Percentiles rank a stretch among this genome's conserved stretches.
These are phyloP conservation scores for Cadophora sp. DNA, from an alignment of 2,329 filamentous ascomycete species.

Conservation along the genomic window DNA sequence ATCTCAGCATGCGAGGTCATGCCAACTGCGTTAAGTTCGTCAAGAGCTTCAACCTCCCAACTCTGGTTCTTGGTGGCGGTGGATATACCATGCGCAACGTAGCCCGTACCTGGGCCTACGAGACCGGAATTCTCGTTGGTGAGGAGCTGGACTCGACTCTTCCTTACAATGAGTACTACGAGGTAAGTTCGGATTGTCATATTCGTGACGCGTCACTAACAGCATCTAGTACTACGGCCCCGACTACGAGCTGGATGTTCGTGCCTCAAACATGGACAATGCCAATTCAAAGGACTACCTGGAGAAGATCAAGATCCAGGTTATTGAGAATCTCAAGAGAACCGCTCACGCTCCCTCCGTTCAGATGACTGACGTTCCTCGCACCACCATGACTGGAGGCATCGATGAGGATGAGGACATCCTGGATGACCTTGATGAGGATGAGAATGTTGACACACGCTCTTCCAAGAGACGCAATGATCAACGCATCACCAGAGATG, in stretches of 20 bases:
- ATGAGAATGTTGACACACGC: slow-evolving; percentile 83
- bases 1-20: slow-evolving; percentile 95
- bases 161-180: slow-evolving; percentile 96
- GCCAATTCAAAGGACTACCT: slow-evolving; percentile 85
- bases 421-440: slow-evolving; percentile 76
- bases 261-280: slow-evolving; percentile 88
- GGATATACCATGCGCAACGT: slow-evolving; percentile 98
- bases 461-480: slow-evolving; percentile 85
- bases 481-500: slow-evolving; percentile 75
- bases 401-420: slow-evolving; percentile 72
- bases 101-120: slow-evolving; percentile 94
- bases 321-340: slow-evolving; percentile 87
- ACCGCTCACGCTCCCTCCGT: slow-evolving; percentile 88
- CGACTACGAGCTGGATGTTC: slow-evolving; percentile 89
- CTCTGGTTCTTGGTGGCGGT: slow-evolving; percentile 92
- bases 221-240: slow-evolving; percentile 81
- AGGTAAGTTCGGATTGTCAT: slow-evolving; percentile 62
- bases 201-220: slow-evolving; percentile 21
- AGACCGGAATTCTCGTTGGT: slow-evolving; percentile 89
- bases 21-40: slow-evolving; percentile 93
- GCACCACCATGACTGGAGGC: slow-evolving; percentile 66
- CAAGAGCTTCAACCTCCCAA: slow-evolving; percentile 82
- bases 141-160: slow-evolving; percentile 82
- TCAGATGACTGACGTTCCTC: slow-evolving; percentile 81
- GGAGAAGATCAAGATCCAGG: slow-evolving; percentile 79